Evolutionary conservation across 441 rosid species (phyloP).

Genomic region (Populus hybrid): DNA sequence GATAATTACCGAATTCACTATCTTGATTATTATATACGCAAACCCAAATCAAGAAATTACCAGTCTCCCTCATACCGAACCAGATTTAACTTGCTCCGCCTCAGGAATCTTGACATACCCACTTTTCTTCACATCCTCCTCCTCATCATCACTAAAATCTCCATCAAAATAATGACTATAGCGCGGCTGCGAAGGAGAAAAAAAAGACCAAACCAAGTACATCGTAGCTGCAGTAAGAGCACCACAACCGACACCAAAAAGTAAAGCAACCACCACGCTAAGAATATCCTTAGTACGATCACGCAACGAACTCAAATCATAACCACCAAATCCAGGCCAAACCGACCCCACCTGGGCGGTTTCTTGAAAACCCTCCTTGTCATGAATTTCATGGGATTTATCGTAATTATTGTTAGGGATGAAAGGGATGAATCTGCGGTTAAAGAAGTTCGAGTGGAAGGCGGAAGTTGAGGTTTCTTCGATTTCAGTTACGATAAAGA

Average conservation of each 20-base stretch:
- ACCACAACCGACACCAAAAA: slow-evolving; percentile 93
- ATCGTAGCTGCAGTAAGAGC: slow-evolving; percentile 89
- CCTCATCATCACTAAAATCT: slow-evolving; percentile 10
- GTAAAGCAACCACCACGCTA: slow-evolving; percentile 76
- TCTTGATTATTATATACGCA: neutral
- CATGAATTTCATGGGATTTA: neutral
- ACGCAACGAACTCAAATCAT: slow-evolving; percentile 55
- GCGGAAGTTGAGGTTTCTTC: slow-evolving; percentile 23
- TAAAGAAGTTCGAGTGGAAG: slow-evolving; percentile 13
- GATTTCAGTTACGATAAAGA: slow-evolving; percentile 64
- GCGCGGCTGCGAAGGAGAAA: slow-evolving; percentile 26
- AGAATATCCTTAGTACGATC: slow-evolving; percentile 84
- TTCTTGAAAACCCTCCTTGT: neutral
- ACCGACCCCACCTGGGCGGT: neutral
- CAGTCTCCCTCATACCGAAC: slow-evolving; percentile 26
- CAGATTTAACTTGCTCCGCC: slow-evolving; percentile 43
- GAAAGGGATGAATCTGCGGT: neutral
- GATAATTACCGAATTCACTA: neutral
- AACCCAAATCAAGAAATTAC: neutral
- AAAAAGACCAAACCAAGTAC: slow-evolving; percentile 88
- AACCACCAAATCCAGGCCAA: slow-evolving; percentile 25
- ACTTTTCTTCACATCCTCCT: slow-evolving; percentile 31
- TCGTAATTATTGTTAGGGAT: neutral
- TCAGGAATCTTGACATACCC: slow-evolving; percentile 61
- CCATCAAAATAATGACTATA: slow-evolving; percentile 15